Evolutionary conservation across 306 rosid genomes (phyloP).

Genomic region (Biancaea sappan): DNA sequence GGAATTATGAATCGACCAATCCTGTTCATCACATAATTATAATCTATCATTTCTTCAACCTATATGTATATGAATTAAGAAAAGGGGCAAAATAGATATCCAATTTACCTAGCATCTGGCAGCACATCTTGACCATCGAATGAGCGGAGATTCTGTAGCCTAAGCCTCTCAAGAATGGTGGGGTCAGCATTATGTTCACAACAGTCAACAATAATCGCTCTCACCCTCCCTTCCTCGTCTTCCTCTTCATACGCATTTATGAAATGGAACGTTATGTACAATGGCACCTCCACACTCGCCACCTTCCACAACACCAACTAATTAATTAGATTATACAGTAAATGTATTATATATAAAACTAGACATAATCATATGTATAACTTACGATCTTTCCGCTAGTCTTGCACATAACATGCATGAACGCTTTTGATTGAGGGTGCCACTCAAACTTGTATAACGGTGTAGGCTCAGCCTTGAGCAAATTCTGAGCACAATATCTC

Average conservation of each 20-base stretch:
- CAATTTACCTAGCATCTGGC: constrained; percentile 75
- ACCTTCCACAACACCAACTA: constrained; percentile 53
- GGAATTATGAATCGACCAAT: constrained; percentile 87
- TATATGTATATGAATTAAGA: no score
- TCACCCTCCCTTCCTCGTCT: constrained; percentile 79
- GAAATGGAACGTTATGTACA: constrained; percentile 80
- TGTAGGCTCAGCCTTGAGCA: constrained; percentile 86
- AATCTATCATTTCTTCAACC: no score
- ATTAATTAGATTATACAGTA: no score
- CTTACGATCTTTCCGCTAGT: constrained; percentile 74
- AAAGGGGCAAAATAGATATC: not conserved
- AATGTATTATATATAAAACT: no score
- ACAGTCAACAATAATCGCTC: constrained; percentile 67
- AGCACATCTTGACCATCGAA: constrained; percentile 56
- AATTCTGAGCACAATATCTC: constrained; percentile 77
- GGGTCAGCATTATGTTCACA: constrained; percentile 80
- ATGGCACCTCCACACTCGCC: constrained; percentile 84
- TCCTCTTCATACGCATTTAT: constrained; percentile 83
- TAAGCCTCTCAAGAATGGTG: constrained; percentile 63
- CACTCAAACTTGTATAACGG: constrained; percentile 85
- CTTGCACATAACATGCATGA: constrained; percentile 80
- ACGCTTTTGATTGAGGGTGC: constrained; percentile 79
- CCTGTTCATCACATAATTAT: constrained; percentile 49
- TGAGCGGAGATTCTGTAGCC: constrained; percentile 65
- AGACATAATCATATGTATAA: no score